Conservation (phyloP, 1,139 yeast species). For the Candida freyschussii region DNA sequence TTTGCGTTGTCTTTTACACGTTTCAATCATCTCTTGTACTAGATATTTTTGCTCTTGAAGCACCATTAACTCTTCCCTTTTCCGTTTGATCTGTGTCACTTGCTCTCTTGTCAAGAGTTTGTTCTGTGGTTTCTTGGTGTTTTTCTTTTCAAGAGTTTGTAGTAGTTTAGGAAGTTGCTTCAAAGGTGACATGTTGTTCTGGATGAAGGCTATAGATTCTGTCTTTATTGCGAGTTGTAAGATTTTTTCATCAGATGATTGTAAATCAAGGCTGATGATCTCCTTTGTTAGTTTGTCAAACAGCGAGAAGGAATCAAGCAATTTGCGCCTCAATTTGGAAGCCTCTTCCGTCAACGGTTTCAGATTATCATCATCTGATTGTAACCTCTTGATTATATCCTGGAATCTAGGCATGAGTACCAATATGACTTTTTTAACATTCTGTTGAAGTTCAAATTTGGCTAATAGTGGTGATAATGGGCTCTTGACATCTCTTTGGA, state of each 20-base stretch:
- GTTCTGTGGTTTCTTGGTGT: constrained; percentile 10
- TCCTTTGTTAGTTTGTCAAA: constrained; percentile 42
- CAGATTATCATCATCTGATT: constrained; percentile 27
- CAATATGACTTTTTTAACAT: constrained; percentile 34
- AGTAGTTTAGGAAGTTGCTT: constrained; percentile 42
- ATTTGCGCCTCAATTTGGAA: constrained; percentile 34
- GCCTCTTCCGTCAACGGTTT: constrained; percentile 33
- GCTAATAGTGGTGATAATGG: constrained; percentile 22
- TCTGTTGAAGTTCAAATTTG: constrained; percentile 32
- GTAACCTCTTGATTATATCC: constrained; percentile 30
- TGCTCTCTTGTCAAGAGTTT: constrained; percentile 24
- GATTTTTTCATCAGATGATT: constrained; percentile 34
- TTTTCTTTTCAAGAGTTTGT: constrained; percentile 19
- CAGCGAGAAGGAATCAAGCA: constrained; percentile 40
- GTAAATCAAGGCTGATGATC: constrained; percentile 29
- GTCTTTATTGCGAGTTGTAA: constrained; percentile 43
- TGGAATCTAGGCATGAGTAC: constrained; percentile 39
- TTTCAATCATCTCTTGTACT: constrained; percentile 57
- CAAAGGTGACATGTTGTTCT: constrained; percentile 50
- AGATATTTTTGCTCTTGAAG: constrained; percentile 77
- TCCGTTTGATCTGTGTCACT: constrained; percentile 44
- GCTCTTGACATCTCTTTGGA: constrained; percentile 33
- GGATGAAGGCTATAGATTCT: constrained; percentile 45
- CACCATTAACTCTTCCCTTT: constrained; percentile 78
- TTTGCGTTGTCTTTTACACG: constrained; percentile 59